Conservation (phyloP, 164 flowering plant genomes). For the Euptelea pleiosperma region DNA sequence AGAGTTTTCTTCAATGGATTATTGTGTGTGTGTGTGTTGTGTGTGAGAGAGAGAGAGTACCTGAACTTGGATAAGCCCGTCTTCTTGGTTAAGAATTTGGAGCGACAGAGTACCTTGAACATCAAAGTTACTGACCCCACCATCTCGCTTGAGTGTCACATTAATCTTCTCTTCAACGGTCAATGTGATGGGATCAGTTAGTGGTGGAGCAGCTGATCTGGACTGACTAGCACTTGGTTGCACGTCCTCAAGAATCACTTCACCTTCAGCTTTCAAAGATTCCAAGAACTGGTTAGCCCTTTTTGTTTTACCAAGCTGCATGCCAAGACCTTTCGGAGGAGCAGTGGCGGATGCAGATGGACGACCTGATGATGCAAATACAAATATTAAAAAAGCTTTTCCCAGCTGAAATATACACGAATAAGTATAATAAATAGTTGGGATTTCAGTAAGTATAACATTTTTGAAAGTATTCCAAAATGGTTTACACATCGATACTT, state of each 20-base stretch:
- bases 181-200: conserved; percentile 83
- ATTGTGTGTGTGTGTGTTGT: no score
- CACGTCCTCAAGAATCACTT: conserved; percentile 86
- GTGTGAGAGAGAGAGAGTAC: conserved; percentile 52
- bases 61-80: conserved; percentile 95
- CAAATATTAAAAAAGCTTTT: neutral
- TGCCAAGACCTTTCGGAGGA: conserved; percentile 94
- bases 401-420: neutral
- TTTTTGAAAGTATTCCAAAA: no score
- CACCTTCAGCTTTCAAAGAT: conserved; percentile 98
- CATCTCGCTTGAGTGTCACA: conserved; percentile 83
- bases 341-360: conserved; percentile 80
- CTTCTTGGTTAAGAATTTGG: conserved; percentile 87
- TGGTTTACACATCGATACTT: no score
- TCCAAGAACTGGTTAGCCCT: conserved; percentile 85
- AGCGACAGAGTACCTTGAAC: conserved; percentile 94
- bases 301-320: conserved; percentile 91
- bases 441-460: no score
- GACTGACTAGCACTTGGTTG: conserved; percentile 56
- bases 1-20: no score
- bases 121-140: conserved; percentile 90
- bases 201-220: conserved; percentile 58
- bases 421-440: no score
- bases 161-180: conserved; percentile 85
- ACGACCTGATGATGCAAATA: conserved; percentile 50